Base-by-base conservation (phyloP, 495 filamentous ascomycete genomes). In the Aspergillus sclerotioniger region DNA sequence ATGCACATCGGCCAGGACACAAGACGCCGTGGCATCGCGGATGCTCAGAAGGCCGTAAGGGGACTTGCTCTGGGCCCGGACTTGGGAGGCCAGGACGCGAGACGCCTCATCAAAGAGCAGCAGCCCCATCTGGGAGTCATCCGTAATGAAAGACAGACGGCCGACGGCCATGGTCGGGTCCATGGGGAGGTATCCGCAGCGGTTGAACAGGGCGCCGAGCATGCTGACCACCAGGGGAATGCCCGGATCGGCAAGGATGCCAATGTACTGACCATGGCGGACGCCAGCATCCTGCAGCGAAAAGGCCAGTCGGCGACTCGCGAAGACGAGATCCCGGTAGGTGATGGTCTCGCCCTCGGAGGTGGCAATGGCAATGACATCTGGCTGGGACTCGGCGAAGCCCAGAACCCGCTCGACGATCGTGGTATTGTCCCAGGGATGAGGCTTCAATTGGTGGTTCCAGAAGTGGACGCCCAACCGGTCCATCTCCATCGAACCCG, bases 141-240 rank as follows among this genome's bases (percentile, higher is more conserved):
- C 41, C 12, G 54, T 60, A 66, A 69, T 69, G 52, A 61, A 64
- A 10, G 43, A 37, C 6, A 69, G 59, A 8, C 67, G 58, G 4
- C 62, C 65, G 3, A 19, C 54, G 13, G 29, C 50, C 5, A 39
- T n/a, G 25, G 32, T n/a, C 1, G 50, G 29, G 20, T 52, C 50
- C 31, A 52, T 3, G 28, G 50, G 25, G n/a, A 52, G 28, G 15
- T 35, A 52, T 8, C 29, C 50, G 15, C 50, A 35, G 17, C 50
- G n/a, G 16, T 12, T n/a, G 50, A 52, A 13, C n/a, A 25, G 25
- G 33, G 29, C 33, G 33, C 9, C 33, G 33, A 35, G 33, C 33
- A 35, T 35, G 3, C 3, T 13, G 9, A 13, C 33, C 9, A 35
- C 13, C 3, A 35, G 8, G 33, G 8, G 9, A 8, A 35, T 35